Conservation (phyloP, 345 rosid species). For the Carallia brachiata region DNA sequence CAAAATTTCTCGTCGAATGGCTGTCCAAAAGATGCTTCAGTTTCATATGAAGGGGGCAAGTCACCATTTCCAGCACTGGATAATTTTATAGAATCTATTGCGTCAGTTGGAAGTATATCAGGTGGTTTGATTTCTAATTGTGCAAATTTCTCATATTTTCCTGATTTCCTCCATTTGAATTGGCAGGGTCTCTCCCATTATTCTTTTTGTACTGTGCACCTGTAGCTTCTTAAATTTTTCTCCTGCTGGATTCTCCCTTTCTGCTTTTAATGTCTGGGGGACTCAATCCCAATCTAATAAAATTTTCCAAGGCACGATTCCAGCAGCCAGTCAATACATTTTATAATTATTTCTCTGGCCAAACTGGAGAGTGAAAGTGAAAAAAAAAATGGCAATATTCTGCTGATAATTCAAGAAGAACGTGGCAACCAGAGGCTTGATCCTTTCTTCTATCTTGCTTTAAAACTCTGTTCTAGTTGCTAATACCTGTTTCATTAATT, state of each 20-base stretch:
- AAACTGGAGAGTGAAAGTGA: neutral
- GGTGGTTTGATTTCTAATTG: constrained; percentile 41
- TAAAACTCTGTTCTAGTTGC: neutral
- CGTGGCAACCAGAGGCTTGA: neutral
- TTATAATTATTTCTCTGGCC: neutral
- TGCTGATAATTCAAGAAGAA: too few relatives aligned
- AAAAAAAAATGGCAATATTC: too few relatives aligned
- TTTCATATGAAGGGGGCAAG: constrained; percentile 49
- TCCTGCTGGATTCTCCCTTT: constrained; percentile 3
- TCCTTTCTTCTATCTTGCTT: neutral
- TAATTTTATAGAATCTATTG: constrained; percentile 69
- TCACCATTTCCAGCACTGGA: constrained; percentile 86
- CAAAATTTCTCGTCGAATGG: constrained; percentile 36
- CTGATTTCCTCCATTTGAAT: neutral
- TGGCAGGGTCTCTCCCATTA: too few relatives aligned
- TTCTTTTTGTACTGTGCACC: neutral
- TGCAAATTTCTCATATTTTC: neutral
- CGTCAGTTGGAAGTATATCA: constrained; percentile 60
- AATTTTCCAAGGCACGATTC: neutral
- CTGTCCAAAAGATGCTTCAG: constrained; percentile 40
- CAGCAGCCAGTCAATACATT: neutral
- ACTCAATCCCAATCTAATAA: constrained; percentile 2
- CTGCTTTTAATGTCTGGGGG: neutral
- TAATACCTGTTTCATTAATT: too few relatives aligned
- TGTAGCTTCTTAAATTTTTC: neutral